Base-by-base conservation (phyloP, 2,329 filamentous ascomycete genomes). In the Stachybotrys elegans region DNA sequence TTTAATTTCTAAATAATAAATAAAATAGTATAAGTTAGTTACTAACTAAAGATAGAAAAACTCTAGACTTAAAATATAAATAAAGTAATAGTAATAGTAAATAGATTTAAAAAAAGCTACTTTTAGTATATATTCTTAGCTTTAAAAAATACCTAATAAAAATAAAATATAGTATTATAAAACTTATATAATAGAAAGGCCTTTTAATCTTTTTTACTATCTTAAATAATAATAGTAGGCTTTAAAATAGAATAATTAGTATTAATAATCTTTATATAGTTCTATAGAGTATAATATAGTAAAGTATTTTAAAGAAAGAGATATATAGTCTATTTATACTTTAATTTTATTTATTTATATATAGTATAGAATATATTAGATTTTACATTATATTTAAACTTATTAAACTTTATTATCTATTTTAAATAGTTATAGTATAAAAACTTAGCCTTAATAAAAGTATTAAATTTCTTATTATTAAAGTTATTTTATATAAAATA, bases 291-390 rank as follows among this genome's bases (percentile, higher is more conserved):
- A 37, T 43, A 27, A 44, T 23, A 42, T 25, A 43, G 36, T 2
- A 25, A 23, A 22, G 22, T 41, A 2, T 42, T 27, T 27, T 2
- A 43, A 29, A 23, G 5, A 16, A 14, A 31, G 4, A 39, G 22
- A 22, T 46, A 22, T 42, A 42, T 43, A 39, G 9, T 29, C 42
- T 22, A 42, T 17, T 31, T 38, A 25, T 16, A 38, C 17, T 23
- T 35, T 43, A 35, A 22, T 17, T 25, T 25, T 48, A 32, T 36
- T 44, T 40, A 12, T 23, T 45, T 29, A 9, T 47, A 42, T 36
- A 38, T 39, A 19, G 14, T 19, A 17, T 27, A 22, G 19, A 29
- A 37, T 39, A 35, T 29, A 38, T 37, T 25, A 35, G 41, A 13
- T 25, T 41, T 14, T 9, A 14, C 19, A 17, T 21, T 45, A 32